Percentiles rank a stretch among this genome's conserved stretches.
Conservation (phyloP, 1,284 basidiomycete species). For the Puccinia hordei region DNA sequence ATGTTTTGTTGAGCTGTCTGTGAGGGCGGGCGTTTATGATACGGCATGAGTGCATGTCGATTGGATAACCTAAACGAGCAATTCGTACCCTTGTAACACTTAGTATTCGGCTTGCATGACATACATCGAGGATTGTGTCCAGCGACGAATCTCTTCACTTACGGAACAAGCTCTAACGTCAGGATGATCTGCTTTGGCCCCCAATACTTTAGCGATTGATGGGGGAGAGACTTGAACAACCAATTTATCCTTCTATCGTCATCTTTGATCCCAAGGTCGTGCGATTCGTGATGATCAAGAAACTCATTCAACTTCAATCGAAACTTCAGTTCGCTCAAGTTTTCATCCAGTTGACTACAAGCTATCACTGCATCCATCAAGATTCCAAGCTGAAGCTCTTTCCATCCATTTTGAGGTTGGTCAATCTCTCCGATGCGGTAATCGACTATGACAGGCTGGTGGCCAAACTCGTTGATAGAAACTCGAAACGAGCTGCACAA, state of each 20-base stretch:
- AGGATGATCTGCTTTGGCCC: slow-evolving; percentile 12
- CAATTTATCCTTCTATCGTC: slow-evolving; percentile 26
- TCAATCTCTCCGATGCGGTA: neutral
- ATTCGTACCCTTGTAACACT: neutral
- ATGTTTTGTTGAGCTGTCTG: neutral
- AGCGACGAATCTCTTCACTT: neutral
- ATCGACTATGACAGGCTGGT: slow-evolving; percentile 5
- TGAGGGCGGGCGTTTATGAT: neutral
- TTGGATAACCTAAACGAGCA: slow-evolving; percentile 19
- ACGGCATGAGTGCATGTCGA: slow-evolving; percentile 29
- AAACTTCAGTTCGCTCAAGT: slow-evolving; percentile 25
- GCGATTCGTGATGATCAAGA: neutral
- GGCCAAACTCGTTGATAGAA: neutral
- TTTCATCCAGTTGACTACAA: slow-evolving; percentile 12
- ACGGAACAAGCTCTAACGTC: slow-evolving; percentile 31
- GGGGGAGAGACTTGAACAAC: slow-evolving; percentile 11
- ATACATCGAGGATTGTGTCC: neutral
- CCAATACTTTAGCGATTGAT: slow-evolving; percentile 11
- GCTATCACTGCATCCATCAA: slow-evolving; percentile 23
- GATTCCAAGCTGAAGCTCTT: slow-evolving; percentile 32
- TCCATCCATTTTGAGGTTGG: slow-evolving; percentile 5
- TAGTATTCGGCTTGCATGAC: neutral
- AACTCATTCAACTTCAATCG: slow-evolving; percentile 27
- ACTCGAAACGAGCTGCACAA: slow-evolving; percentile 24
- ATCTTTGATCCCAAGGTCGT: slow-evolving; percentile 15